Base-by-base conservation (phyloP, 441 rosid genomes). In the Corymbia calophylla region DNA sequence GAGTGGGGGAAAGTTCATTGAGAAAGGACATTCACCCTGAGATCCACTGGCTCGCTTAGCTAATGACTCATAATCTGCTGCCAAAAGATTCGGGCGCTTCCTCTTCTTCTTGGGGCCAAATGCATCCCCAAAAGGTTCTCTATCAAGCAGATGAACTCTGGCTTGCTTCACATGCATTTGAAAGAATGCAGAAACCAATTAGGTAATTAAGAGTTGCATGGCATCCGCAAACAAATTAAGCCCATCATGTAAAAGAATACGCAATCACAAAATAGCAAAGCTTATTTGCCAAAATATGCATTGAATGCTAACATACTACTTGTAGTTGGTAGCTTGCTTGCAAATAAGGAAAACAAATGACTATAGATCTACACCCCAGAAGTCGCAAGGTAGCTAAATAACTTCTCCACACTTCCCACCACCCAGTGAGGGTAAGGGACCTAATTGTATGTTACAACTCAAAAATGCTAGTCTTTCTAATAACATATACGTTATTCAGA, bases 101-200 rank as follows among this genome's bases (percentile, higher is more conserved):
- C 99, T 96, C 93, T 97, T 97, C 39, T 91, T 93, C 88, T 93
- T 95, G 32, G 94, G 96, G 49, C 99, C 99, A 93, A 98, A 98
- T 53, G 99, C 96, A 96, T 97, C 98, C 92, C 87, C 91, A 92
- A 98, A 98, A 15, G 99, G 97, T 92, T 95, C 96, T 15, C 94
- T 96, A 66, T 95, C 97, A 15, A 98, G 98, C 58, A 98, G 96
- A 91, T 95, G 99, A 88, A 97, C 98, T 94, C 98, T 96, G 13
- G 96, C 93, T 95, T 96, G 97, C 99, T 98, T 91, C 88, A 93
- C 31, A 87, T 31, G 89, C 87, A 1, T 23, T 44, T 89, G 35
- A 86, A 44, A 66, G 31, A 68, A 86, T 35, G 35, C 90, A 53
- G 91, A 51, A 70, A 84, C 53, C 88, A 77, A 88, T 91, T 49